Percentiles rank a stretch among this genome's conserved stretches.
Conservation (phyloP, 139 green algal genomes). For the Deuterostichococcus epilithicus region DNA sequence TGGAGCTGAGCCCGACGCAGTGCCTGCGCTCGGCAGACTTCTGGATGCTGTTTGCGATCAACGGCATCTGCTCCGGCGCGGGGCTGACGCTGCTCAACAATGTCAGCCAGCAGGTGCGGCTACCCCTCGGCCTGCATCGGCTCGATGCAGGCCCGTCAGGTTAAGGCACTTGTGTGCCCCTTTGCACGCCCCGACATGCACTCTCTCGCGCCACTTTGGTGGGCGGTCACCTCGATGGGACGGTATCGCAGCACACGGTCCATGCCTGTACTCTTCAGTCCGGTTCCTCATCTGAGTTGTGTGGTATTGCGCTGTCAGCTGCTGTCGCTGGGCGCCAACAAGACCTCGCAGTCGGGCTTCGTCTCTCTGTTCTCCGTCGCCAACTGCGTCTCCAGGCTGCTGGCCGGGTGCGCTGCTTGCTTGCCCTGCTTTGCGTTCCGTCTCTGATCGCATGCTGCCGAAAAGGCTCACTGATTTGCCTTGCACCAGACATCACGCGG, state of each 20-base stretch:
- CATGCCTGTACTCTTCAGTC: no score
- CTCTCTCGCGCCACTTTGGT: no score
- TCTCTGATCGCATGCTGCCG: background rate
- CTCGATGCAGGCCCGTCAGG: no score
- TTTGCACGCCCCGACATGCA: no score
- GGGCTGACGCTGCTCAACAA: slow-evolving; percentile 82
- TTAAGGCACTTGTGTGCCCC: no score
- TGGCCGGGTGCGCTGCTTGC: slow-evolving; percentile 1
- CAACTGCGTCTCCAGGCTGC: slow-evolving; percentile 45
- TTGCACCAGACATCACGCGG: no score
- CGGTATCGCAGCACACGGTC: no score
- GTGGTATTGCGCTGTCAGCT: background rate
- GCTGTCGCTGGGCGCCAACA: background rate
- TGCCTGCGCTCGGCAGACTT: slow-evolving; percentile 42
- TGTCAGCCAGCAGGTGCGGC: slow-evolving; percentile 52
- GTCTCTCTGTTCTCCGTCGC: slow-evolving; percentile 75
- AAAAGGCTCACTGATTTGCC: no score
- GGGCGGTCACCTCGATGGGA: no score
- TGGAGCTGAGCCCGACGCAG: slow-evolving; percentile 17
- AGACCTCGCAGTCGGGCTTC: slow-evolving; percentile 21
- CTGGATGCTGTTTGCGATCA: slow-evolving; percentile 56
- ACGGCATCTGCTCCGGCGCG: slow-evolving; percentile 43
- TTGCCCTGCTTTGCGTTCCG: background rate
- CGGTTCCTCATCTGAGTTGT: no score
- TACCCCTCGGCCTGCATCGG: no score